phyloP scores from a whole-genome alignment of 805 yeast species.

The Lipomyces yamanashiensis region DNA sequence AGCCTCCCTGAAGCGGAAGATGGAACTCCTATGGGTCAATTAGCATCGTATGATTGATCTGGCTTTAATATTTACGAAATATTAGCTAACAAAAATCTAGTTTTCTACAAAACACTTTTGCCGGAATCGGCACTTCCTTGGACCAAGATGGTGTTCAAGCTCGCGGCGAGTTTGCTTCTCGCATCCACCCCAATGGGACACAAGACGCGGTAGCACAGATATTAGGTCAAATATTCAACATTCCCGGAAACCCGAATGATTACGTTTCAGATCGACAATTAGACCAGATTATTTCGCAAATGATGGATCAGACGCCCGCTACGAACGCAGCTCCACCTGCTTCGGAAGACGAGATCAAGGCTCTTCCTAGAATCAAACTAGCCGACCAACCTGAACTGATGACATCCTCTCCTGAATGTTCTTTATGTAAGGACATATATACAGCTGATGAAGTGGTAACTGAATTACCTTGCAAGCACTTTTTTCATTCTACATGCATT shows the following conservation, averaged over 20 bases:
- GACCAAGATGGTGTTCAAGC: background rate
- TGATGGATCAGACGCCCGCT: slow-evolving; percentile 35
- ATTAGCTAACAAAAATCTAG: slow-evolving; percentile 18
- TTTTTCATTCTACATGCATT: slow-evolving; percentile 37
- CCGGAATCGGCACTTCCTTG: slow-evolving; percentile 9
- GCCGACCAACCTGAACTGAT: slow-evolving; percentile 13
- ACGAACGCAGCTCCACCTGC: slow-evolving; percentile 35
- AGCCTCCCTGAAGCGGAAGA: background rate
- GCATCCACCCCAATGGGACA: background rate
- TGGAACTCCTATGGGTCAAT: slow-evolving; percentile 26
- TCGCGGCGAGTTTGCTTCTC: background rate
- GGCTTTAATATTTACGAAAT: background rate
- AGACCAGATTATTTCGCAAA: slow-evolving; percentile 35
- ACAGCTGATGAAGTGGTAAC: slow-evolving; percentile 20
- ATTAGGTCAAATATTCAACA: slow-evolving; percentile 23
- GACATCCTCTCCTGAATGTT: slow-evolving; percentile 31
- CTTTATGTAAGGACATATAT: slow-evolving; percentile 36
- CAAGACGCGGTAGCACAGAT: slow-evolving; percentile 1
- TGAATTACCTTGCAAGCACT: slow-evolving; percentile 36
- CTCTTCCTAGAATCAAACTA: slow-evolving; percentile 9
- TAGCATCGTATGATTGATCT: slow-evolving; percentile 9
- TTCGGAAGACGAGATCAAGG: slow-evolving; percentile 18
- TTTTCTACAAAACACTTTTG: slow-evolving; percentile 27
- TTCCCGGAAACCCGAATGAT: slow-evolving; percentile 33
- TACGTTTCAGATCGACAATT: slow-evolving; percentile 36